Evolutionary conservation across 23 red algal species (phyloP), one percentile per base, ranked within the genome.

Genomic region (Cyanidium caldarium): DNA sequence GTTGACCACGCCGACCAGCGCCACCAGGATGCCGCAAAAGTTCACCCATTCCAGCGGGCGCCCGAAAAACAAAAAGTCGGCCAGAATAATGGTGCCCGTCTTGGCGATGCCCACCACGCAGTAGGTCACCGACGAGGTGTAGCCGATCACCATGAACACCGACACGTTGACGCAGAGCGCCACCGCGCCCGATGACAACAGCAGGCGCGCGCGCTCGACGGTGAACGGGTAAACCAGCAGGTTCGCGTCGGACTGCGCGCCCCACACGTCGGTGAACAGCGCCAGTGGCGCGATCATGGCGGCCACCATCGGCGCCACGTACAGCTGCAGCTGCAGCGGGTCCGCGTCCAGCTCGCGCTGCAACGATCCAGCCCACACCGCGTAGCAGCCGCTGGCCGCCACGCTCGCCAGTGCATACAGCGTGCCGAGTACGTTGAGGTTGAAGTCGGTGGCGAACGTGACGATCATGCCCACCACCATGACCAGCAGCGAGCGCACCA

Each of bases 81-180:
- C 67, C 23, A 80, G 40, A 35, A 95, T 77, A 73, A 95, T 80
- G 23, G 82, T 77, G 16, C 80, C 75, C 23, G 90, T 95, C 72
- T 95, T 95, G 20, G 80, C 80, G 46, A 82, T 76, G 25, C 90
- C 90, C 1, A 95, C 58, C 26, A 95, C 90, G 67, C 86, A 87
- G 68, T 95, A 95, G 25, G 90, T 87, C 15, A 95, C 81, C 15
- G 90, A 77, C 5, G 84, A 88, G 10, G 83, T 95, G 67, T 83
- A 76, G 17, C 90, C 90, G 40, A 95, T 95, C 14, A 95, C 66
- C 71, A 88, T 58, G 46, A 95, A 95, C 34, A 95, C 86, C 0
- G 77, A 83, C 37, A 95, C 81, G 51, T 95, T 95, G 39, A 95
- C 90, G 39, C 90, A 85, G 38, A 95, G 72, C 1, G 90, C 90